Percentiles rank a stretch among this genome's conserved stretches.
Evolutionary conservation across 2,329 filamentous ascomycete species (phyloP).

Genomic region (Aureobasidium pullulans): DNA sequence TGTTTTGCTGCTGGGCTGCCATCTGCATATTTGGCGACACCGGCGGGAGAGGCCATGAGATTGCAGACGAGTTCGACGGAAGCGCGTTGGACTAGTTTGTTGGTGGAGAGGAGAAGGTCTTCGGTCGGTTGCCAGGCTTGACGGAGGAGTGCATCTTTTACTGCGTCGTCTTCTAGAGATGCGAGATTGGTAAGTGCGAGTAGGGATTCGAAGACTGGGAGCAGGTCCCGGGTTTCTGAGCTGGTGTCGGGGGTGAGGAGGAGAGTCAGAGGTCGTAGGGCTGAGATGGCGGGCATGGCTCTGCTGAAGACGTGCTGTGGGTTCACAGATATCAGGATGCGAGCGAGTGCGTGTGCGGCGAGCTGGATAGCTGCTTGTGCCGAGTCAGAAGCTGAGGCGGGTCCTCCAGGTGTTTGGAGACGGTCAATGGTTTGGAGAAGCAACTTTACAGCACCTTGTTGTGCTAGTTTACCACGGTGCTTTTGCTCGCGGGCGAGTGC

Average conservation of each 20-base stretch:
- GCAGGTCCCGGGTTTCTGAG: slow-evolving; percentile 60
- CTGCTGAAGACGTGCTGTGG: slow-evolving; percentile 71
- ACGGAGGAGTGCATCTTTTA: slow-evolving; percentile 62
- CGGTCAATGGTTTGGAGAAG: slow-evolving; percentile 53
- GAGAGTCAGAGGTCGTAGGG: slow-evolving; percentile 72
- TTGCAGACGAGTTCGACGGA: slow-evolving; percentile 89
- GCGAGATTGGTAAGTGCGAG: slow-evolving; percentile 93
- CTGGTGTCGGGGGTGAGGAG: slow-evolving; percentile 61
- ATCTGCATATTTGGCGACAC: slow-evolving; percentile 62
- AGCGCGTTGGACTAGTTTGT: slow-evolving; percentile 70
- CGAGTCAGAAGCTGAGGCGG: slow-evolving; percentile 62
- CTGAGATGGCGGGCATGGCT: slow-evolving; percentile 62
- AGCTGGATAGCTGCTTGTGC: not conserved
- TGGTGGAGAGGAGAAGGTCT: slow-evolving; percentile 71
- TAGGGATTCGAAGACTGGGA: slow-evolving; percentile 83
- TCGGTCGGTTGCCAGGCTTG: slow-evolving; percentile 70
- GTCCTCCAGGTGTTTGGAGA: slow-evolving; percentile 65
- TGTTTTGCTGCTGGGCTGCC: slow-evolving; percentile 60
- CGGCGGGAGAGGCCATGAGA: slow-evolving; percentile 62
- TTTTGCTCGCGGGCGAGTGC: slow-evolving; percentile 67
- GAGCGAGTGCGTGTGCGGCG: slow-evolving; percentile 38
- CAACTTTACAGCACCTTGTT: slow-evolving; percentile 87
- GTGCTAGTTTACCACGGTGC: slow-evolving; percentile 71
- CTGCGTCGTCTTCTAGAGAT: slow-evolving; percentile 57
- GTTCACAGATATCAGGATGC: slow-evolving; percentile 63